These are phyloP conservation scores for Yamadazyma kanchanaburiensis DNA, from an alignment of 1,139 yeast genomes.

Conservation along the genomic window DNA sequence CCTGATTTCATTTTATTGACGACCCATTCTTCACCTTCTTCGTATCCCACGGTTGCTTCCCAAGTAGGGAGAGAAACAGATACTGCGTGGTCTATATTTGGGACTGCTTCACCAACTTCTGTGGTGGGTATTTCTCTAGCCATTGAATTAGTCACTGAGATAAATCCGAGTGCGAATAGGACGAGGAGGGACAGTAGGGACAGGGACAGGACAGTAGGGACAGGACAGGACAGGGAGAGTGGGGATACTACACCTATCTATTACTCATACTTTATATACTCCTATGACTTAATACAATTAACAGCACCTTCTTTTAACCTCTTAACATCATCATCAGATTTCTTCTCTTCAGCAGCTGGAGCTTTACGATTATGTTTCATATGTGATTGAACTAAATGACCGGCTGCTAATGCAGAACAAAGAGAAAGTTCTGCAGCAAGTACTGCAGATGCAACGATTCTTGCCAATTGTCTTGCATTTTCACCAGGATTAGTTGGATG, in stretches of 20 bases:
- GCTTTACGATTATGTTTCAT: conserved; percentile 91
- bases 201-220: too few species aligned
- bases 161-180: too few species aligned
- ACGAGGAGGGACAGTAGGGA: too few species aligned
- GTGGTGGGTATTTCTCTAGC: conserved; percentile 26
- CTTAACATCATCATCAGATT: conserved; percentile 22
- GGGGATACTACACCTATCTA: too few species aligned
- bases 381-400: conserved; percentile 96
- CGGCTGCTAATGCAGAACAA: conserved; percentile 95
- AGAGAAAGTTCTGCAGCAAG: conserved; percentile 95
- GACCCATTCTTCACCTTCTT: conserved; percentile 85
- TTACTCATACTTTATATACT: too few species aligned
- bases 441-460: conserved; percentile 90
- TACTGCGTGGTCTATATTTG: conserved; percentile 89
- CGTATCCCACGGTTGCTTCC: conserved; percentile 90
- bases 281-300: conserved; percentile 58
- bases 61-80: conserved; percentile 93
- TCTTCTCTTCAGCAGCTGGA: conserved; percentile 34
- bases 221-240: too few species aligned
- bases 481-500: conserved; percentile 92
- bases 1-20: conserved; percentile 80
- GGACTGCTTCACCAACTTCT: conserved; percentile 79
- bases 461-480: conserved; percentile 94
- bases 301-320: conserved; percentile 68
- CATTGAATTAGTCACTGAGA: too few species aligned